Evolutionary conservation across 306 rosid genomes (phyloP).

Genomic region (Glycyrrhiza uralensis): DNA sequence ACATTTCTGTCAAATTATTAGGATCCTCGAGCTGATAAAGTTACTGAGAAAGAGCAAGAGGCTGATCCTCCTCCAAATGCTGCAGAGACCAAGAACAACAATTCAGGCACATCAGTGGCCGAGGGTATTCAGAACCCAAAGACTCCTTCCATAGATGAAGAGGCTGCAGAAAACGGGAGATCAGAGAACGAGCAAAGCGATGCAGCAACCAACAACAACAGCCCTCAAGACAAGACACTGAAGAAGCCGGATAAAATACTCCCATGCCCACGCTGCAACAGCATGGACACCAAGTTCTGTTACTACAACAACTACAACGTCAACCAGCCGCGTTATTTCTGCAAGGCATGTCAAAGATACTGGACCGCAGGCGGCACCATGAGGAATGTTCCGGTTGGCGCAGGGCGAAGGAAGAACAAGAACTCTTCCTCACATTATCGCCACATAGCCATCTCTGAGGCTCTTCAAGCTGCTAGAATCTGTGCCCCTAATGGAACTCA

Average conservation of each 20-base stretch:
- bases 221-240: conserved; percentile 50
- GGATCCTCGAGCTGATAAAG: conserved; percentile 41
- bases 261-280: conserved; percentile 87
- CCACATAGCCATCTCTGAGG: conserved; percentile 65
- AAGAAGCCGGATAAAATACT: conserved; percentile 85
- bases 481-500: conserved; percentile 42
- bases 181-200: conserved; percentile 48
- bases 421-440: conserved; percentile 54
- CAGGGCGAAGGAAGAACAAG: conserved; percentile 83
- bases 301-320: conserved; percentile 88
- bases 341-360: conserved; percentile 92
- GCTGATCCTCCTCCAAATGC: conserved; percentile 33
- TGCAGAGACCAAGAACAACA: conserved; percentile 35
- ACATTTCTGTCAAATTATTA: conserved; percentile 34
- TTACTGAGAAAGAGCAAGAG: conserved; percentile 36
- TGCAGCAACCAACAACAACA: conserved; percentile 25
- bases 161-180: conserved; percentile 23
- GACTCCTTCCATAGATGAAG: conserved; percentile 51
- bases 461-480: conserved; percentile 57
- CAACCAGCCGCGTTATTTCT: conserved; percentile 90
- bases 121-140: conserved; percentile 47
- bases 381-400: conserved; percentile 92
- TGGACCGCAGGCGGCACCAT: conserved; percentile 93
- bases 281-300: conserved; percentile 93
- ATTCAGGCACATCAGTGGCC: conserved; percentile 1